These are phyloP conservation scores for Chlorella sorokiniana DNA, from an alignment of 139 green algal genomes.

Conservation along the genomic window DNA sequence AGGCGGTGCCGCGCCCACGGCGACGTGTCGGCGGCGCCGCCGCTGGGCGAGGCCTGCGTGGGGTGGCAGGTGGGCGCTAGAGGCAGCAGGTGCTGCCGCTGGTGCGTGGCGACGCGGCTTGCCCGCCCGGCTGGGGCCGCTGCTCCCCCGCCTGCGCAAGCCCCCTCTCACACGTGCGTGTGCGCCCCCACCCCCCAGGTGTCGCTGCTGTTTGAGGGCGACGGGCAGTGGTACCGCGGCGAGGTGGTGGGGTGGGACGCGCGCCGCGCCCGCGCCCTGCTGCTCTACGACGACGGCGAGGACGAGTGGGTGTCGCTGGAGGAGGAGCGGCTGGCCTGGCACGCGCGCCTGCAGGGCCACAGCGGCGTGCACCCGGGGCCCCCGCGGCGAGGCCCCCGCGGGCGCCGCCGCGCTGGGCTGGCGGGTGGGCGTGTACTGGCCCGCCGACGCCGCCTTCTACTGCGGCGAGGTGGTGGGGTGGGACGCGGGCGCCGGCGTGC, in stretches of 20 bases:
- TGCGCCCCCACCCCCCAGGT: constrained; percentile 20
- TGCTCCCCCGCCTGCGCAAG: neutral
- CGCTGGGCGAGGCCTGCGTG: constrained; percentile 19
- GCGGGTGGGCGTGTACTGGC: constrained; percentile 73
- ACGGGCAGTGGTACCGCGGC: constrained; percentile 40
- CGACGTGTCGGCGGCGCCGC: neutral
- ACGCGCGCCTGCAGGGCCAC: constrained; percentile 1
- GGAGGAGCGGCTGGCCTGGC: constrained; percentile 58
- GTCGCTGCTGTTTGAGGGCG: constrained; percentile 55
- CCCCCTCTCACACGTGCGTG: neutral
- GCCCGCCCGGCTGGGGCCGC: neutral
- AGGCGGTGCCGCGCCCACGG: neutral
- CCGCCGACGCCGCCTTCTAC: constrained; percentile 59
- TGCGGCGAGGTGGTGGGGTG: constrained; percentile 53
- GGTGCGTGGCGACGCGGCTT: too few species aligned
- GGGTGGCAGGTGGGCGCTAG: constrained; percentile 30
- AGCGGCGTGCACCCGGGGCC: constrained; percentile 21
- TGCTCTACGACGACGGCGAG: constrained; percentile 74
- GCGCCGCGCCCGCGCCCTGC: constrained; percentile 16
- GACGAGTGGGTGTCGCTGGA: constrained; percentile 72
- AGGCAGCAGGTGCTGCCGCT: neutral
- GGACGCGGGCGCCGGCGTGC: constrained; percentile 46
- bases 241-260: constrained; percentile 44
- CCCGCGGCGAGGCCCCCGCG: neutral
- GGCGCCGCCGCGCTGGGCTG: constrained; percentile 65